Base-by-base conservation (phyloP, 495 filamentous ascomycete genomes). In the Penicillium desertorum region DNA sequence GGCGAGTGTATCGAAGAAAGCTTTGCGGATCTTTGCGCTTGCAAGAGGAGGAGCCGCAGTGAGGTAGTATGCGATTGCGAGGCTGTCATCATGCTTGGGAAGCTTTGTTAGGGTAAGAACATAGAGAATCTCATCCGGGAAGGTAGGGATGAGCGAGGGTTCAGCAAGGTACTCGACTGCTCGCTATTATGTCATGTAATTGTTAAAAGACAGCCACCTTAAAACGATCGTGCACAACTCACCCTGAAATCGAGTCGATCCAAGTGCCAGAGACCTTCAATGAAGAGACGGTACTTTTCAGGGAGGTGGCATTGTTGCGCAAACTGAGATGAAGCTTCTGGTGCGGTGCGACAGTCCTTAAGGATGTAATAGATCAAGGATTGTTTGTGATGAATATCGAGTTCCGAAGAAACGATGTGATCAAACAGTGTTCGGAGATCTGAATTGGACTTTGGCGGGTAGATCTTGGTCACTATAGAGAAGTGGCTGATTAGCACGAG, bases 311-410 rank as follows among this genome's bases (percentile, higher is more conserved):
- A 85, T 25, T 70, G 64, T 39, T 78, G 74, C 29, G 86, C 82
- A 60, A 84, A 83, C 8, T 75, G 71, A 4, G 71, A 66, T 3
- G 80, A 74, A 22, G 77, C 64, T 43, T 81, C 76, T n/a, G 71
- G 73, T 7, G 79, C 63, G 41, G 77, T 75, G 62, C 85, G 85
- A 69, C 84, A 80, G 68, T 92, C 88, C 62, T 88, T 86, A 12
- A 92, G 80, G 54, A 94, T 73, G 72, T 94, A 94, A 73, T 87
- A 92, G 53, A 94, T 74, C 45, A 91, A 78, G 11, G 88, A 88
- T 62, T 89, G 83, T 69, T 91, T 90, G 66, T 90, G 83, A 70
- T 88, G 86, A 44, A 84, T 74, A 23, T 87, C 80, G 48, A 84
- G 77, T 37, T 75, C 77, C 20, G 77, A 79, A 43, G 73, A 77